Base-by-base conservation (phyloP, 1,284 basidiomycete genomes). In the Mixia osmundae region DNA sequence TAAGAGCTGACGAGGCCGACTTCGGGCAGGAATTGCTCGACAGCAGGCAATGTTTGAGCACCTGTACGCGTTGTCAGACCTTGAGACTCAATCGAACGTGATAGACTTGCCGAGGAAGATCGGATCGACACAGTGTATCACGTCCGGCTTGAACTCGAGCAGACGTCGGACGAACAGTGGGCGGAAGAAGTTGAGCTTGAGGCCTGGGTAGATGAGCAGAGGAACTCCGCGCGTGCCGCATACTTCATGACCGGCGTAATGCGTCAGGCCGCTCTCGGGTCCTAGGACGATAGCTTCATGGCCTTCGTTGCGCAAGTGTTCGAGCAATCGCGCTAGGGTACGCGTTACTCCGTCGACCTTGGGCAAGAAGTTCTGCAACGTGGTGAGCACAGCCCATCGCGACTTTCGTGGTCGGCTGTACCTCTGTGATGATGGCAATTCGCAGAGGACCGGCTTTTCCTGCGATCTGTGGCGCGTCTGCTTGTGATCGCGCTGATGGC, bases 261-360 rank as follows among this genome's bases (percentile, higher is more conserved):
- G 50, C 18, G 56, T 56, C 49, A 67, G 58, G 4, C 61, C 59
- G 1, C 61, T 63, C 14, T 62, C 57, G 0, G 66, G 66, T 0
- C 66, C 66, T 3, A 66, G 54, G 1, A 68, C 59, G 40, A 68
- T 56, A 24, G 63, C 65, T 40, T 62, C 56, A 47, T 68, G 64
- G 2, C 66, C 66, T 44, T 66, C 60, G 7, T 54, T 50, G 47
- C 62, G 57, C 20, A 68, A 56, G 40, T 68, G 65, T 39, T 65
- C 63, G 21, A 68, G 56, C 5, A 68, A 52, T n/a, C 63, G 55
- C 0, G 64, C 64, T 4, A 68, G 52, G 0, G 65, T 67, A 16
- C 66, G 54, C 0, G 66, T 67, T 2, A 68, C 65, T 8, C 65
- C 66, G 46, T 68, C 65, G 24, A 67, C 53, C 44, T 66, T 65